Evolutionary conservation across 495 filamentous ascomycete species (phyloP).

Genomic region (Lasiosphaeria miniovina): DNA sequence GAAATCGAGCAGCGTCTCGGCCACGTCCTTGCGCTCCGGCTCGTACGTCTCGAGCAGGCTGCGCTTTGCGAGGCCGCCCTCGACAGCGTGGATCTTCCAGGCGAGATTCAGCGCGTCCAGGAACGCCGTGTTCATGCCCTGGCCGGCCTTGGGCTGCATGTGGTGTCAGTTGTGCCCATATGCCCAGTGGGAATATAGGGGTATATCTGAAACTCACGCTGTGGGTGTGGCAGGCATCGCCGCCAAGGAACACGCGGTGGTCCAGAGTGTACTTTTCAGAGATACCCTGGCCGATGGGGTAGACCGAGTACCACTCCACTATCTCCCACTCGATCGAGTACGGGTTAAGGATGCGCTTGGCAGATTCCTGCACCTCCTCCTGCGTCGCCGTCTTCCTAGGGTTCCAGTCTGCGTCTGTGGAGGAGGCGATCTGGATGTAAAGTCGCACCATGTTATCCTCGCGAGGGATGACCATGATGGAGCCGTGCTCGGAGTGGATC

Average conservation of each 20-base stretch:
- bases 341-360: conserved; percentile 64
- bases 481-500: conserved; percentile 64
- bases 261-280: conserved; percentile 63
- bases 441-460: conserved; percentile 72
- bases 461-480: conserved; percentile 73
- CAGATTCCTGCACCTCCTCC: conserved; percentile 63
- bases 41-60: conserved; percentile 68
- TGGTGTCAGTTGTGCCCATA: conserved; percentile 1
- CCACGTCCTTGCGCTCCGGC: conserved; percentile 64
- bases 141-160: conserved; percentile 67
- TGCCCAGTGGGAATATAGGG: background rate
- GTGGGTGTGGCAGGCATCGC: conserved; percentile 82
- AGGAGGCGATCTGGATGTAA: conserved; percentile 72
- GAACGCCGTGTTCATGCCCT: conserved; percentile 84
- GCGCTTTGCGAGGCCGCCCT: conserved; percentile 57
- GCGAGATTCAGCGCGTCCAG: conserved; percentile 78
- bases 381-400: conserved; percentile 60
- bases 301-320: conserved; percentile 66
- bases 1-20: conserved; percentile 68
- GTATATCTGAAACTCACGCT: conserved; percentile 44
- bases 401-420: conserved; percentile 59
- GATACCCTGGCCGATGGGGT: conserved; percentile 73
- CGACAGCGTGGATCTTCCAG: conserved; percentile 77
- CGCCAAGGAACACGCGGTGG: conserved; percentile 70
- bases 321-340: conserved; percentile 68